Conservation (phyloP, 805 yeast species). For the Saccharomycopsis amapae region DNA sequence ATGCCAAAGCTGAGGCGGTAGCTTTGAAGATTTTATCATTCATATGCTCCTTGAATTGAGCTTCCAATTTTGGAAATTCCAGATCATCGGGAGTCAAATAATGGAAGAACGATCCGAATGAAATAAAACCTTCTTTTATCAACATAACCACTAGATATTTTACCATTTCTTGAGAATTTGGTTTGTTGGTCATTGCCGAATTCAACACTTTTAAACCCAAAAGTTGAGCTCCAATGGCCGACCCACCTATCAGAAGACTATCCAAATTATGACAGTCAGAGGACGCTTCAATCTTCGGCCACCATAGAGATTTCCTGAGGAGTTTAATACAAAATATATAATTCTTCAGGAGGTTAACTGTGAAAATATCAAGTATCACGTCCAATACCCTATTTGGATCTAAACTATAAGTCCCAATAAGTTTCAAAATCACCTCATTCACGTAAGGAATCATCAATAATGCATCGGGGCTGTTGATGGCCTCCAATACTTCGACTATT, state of each 20-base stretch:
- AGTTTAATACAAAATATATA: slow-evolving; percentile 43
- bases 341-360: slow-evolving; percentile 37
- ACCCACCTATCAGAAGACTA: slow-evolving; percentile 44
- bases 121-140: slow-evolving; percentile 58
- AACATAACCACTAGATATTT: slow-evolving; percentile 45
- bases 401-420: slow-evolving; percentile 68
- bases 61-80: slow-evolving; percentile 36
- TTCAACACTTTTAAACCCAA: slow-evolving; percentile 40
- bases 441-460: slow-evolving; percentile 37
- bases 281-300: slow-evolving; percentile 40
- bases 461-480: slow-evolving; percentile 37
- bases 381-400: slow-evolving; percentile 70
- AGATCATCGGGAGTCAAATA: slow-evolving; percentile 48
- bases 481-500: slow-evolving; percentile 39
- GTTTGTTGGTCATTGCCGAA: slow-evolving; percentile 27
- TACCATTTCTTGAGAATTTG: slow-evolving; percentile 36
- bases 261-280: slow-evolving; percentile 23
- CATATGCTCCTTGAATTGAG: slow-evolving; percentile 38
- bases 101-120: slow-evolving; percentile 53
- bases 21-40: slow-evolving; percentile 55
- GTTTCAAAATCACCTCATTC: slow-evolving; percentile 41
- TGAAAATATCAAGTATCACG: slow-evolving; percentile 47
- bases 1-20: slow-evolving; percentile 70
- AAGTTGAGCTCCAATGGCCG: slow-evolving; percentile 45
- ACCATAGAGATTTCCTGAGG: slow-evolving; percentile 53